Base-by-base conservation (phyloP, 2,329 filamentous ascomycete species). In the Aaosphaeria pasadenensis region DNA sequence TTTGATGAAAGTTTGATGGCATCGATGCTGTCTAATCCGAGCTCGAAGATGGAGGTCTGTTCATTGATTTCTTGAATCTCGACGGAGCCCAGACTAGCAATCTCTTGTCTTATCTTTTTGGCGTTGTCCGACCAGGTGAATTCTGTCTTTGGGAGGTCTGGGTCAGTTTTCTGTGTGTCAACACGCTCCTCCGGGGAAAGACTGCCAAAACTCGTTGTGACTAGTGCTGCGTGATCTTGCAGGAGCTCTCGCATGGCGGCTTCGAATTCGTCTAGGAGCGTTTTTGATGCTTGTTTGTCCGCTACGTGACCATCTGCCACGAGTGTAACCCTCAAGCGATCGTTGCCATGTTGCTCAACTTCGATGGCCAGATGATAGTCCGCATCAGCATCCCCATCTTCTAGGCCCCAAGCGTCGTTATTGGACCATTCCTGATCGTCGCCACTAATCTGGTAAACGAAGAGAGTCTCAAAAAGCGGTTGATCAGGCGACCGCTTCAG, bases 1-100 rank as follows among this genome's bases (percentile, higher is more conserved):
- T 84, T 80, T 0, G 89, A 85, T 0, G 88, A 87, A 0, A 96
- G 73, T 59, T 90, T 95, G 66, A 96, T 92, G 1, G 87, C 82
- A 67, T 96, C 91, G 49, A 96, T 95, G 60, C 91, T 96, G 73
- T 96, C 92, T 5, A 96, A 78, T 0, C 91, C 91, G 31, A 96
- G 78, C 57, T 92, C 85, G 36, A 95, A 85, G 7, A 96, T 82
- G 0, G 86, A 86, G 0, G 82, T 83, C 5, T 75, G 69, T 44
- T 81, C 79, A 1, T 71, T 66, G 35, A 96, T 73, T 0, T 77
- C 70, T 1, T 75, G 64, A 3, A 70, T 63, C 0, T 79, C 63
- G 0, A 85, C 62, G 0, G 77, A 78, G 1, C 85, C 81, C 5
- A 96, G 72, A 0, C 63, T 59, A 1, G 86, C 81, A 39, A 96